Evolutionary conservation across 371 early-diverging fungal genomes (phyloP), one percentile per base, ranked within the genome.

Genomic region (Actinomucor elegans): DNA sequence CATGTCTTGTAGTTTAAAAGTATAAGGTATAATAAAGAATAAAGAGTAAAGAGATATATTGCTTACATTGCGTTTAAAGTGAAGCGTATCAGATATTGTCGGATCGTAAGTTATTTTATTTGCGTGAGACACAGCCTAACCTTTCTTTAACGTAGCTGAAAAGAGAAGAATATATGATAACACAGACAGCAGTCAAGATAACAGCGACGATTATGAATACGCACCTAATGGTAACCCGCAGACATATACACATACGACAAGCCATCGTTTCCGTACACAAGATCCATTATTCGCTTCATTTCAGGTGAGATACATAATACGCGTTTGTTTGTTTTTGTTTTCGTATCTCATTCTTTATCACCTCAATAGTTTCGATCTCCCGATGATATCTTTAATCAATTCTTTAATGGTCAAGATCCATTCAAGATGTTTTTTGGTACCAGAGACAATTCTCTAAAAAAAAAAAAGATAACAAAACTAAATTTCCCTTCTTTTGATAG

Each of bases 51-150:
- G 9, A 5, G 18, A 4, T 3, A 7, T 18, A 31, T n/a, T 31
- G 11, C 24, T 9, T 27, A 29, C 20, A n/a, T 31, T 15, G 7
- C 2, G 2, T 11, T 1, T n/a, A 14, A n/a, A 59, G 55, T 44
- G 60, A 59, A 34, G 55, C 60, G 14, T 59, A 59, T 33, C 60
- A 59, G 43, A 37, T 59, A 8, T 28, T 59, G 15, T 54, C 55
- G 8, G 60, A 59, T 48, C 60, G 60, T 59, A 59, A 54, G 43
- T 28, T 27, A n/a, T 40, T 20, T 10, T 27, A 37, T 21, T 6
- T 47, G 12, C 12, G 5, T 34, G 27, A 27, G 15, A 44, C 40
- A 47, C 41, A 41, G 26, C 35, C 45, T 15, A 23, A 43, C 1
- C 28, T 12, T 29, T 37, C 3, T 29, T 29, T 27, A 35, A 11